phyloP scores from a whole-genome alignment of 1,139 yeast species.

The Candida sp. region DNA sequence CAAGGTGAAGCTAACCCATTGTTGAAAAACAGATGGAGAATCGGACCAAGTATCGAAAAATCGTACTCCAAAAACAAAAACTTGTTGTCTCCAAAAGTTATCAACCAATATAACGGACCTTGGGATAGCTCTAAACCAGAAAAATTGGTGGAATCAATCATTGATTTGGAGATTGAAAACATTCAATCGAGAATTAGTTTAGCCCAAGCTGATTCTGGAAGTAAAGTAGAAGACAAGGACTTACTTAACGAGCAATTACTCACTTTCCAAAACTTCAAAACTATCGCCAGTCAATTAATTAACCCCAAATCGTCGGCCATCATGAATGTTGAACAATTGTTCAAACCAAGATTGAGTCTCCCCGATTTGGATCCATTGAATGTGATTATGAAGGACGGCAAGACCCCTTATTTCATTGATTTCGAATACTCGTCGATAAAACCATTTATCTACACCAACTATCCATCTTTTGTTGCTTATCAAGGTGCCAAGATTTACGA shows the following conservation, averaged over 20 bases:
- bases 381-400: conserved; percentile 50
- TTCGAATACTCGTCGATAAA: conserved; percentile 77
- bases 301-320: conserved; percentile 48
- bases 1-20: conserved; percentile 57
- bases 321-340: conserved; percentile 58
- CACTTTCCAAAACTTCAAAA: conserved; percentile 57
- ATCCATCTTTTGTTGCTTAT: conserved; percentile 83
- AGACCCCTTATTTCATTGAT: conserved; percentile 58
- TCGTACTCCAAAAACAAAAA: conserved; percentile 68
- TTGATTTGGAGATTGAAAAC: conserved; percentile 64
- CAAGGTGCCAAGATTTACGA: conserved; percentile 84
- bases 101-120: conserved; percentile 65
- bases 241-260: conserved; percentile 46
- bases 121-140: conserved; percentile 60
- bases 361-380: conserved; percentile 94
- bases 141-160: conserved; percentile 61
- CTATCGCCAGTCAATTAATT: conserved; percentile 53
- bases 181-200: conserved; percentile 53
- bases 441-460: conserved; percentile 74
- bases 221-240: conserved; percentile 37
- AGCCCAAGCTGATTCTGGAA: conserved; percentile 52
- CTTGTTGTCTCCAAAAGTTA: conserved; percentile 39
- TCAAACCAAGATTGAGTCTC: conserved; percentile 69
- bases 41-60: conserved; percentile 88
- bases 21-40: conserved; percentile 72